Evolutionary conservation across 257 asterid genomes (phyloP), one percentile per base, ranked within the genome.

Genomic region (Solanum bulbocastanum): DNA sequence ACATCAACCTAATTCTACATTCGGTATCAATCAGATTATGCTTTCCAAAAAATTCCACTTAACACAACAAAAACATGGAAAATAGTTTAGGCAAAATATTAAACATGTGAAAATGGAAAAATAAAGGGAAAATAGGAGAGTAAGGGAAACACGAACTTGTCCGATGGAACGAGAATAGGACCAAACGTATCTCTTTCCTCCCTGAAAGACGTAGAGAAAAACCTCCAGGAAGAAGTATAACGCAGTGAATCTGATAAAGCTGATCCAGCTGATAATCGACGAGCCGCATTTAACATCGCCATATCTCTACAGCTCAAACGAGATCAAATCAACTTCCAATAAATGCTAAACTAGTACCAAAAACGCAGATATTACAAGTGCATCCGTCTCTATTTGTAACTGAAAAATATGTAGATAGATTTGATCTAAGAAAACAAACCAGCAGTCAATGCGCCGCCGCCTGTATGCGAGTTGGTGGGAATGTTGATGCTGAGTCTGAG

Each of bases 141-240:
- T 2, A 83, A 39, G 66, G 33, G 86, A 58, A 44, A 75, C 15
- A 92, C 91, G 42, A 23, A 93, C 98, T 93, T 95, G 91, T 96
- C 95, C 78, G 94, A 89, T 4, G 98, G 98, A 69, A 96, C 99
- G 86, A 89, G 96, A 91, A 97, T 97, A 69, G 98, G 98, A 68
- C 99, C 98, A 88, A 97, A 97, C 12, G 98, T 96, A 86, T 97
- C 99, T 84, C 92, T 89, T 88, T 97, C 99, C 88, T 96, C 98
- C 89, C 99, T 91, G 84, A 92, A 95, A 15, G 98, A 90, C 13
- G 94, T 85, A 8, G 98, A 94, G 90, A 90, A 91, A 91, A 90
- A 93, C 90, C 96, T 92, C 90, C 93, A 93, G 86, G 90, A 91
- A 83, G 93, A 84, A 49, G 90, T 44, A 85, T 82, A 88, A 46